These are phyloP conservation scores for Monotropa hypopitys DNA, from an alignment of 179 eudicot genomes.

Conservation along the genomic window DNA sequence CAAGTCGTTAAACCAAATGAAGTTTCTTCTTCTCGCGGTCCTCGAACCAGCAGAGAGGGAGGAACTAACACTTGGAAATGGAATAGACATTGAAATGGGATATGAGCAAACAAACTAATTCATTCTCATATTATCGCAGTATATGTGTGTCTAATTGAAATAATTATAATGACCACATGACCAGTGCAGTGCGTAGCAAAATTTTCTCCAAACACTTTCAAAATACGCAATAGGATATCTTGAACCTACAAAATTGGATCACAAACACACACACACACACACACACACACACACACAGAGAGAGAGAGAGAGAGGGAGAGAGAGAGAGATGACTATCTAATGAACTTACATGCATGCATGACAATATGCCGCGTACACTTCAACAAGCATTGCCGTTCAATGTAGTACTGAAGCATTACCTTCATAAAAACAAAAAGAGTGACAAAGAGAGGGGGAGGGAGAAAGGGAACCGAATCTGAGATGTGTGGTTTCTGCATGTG, in stretches of 20 bases:
- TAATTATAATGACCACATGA: not conserved
- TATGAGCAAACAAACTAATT: not conserved
- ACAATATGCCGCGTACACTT: slow-evolving; percentile 77
- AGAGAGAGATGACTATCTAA: not conserved
- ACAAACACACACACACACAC: not conserved
- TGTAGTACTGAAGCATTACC: slow-evolving; percentile 84
- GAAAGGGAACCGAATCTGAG: slow-evolving; percentile 11
- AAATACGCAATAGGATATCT: not conserved
- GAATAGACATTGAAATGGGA: not conserved
- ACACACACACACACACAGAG: too few species aligned
- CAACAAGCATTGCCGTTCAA: slow-evolving; percentile 90
- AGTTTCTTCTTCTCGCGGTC: not conserved
- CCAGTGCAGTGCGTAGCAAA: not conserved
- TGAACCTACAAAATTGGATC: not conserved
- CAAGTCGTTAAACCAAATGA: not conserved
- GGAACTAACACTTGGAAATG: not conserved
- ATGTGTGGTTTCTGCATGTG: not conserved
- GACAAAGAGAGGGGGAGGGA: not conserved
- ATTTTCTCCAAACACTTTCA: not conserved
- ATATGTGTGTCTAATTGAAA: not conserved
- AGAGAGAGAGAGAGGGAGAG: not conserved
- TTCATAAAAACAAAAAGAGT: slow-evolving; percentile 19
- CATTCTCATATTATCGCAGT: not conserved
- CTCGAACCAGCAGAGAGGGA: not conserved
- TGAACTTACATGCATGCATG: slow-evolving; percentile 61